Conservation (phyloP, 306 rosid genomes). For the Gastrolobium villosum region DNA sequence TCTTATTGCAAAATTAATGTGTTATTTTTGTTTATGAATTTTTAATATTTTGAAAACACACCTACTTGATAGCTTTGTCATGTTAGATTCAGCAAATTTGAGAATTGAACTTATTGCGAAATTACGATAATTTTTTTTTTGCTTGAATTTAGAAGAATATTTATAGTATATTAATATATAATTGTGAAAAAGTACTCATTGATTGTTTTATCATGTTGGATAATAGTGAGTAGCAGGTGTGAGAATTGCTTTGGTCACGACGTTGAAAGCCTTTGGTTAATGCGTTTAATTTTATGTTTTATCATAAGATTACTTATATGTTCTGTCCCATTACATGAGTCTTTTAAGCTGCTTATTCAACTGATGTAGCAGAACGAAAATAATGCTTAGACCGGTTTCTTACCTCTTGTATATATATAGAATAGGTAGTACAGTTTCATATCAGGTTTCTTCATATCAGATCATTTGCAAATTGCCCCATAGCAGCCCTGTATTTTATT, state of each 20-base stretch:
- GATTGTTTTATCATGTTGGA: constrained; percentile 31
- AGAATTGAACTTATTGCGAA: background rate
- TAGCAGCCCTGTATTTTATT: constrained; percentile 14
- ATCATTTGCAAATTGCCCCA: constrained; percentile 11
- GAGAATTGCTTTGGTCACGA: constrained; percentile 13
- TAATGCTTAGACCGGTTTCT: constrained; percentile 6
- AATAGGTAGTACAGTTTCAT: background rate
- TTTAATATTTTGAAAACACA: constrained; percentile 25
- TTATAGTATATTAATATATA: constrained; percentile 4
- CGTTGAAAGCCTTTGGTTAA: constrained; percentile 34
- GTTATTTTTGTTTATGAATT: no score
- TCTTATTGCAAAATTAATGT: background rate
- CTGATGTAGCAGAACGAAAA: constrained; percentile 5
- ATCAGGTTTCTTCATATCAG: background rate
- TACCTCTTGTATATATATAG: background rate
- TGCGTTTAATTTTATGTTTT: constrained; percentile 10
- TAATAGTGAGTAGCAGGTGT: constrained; percentile 27
- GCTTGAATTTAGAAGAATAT: constrained; percentile 23
- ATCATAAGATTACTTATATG: background rate
- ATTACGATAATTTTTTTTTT: background rate
- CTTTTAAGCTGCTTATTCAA: constrained; percentile 11
- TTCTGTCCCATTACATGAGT: background rate
- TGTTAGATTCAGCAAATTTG: background rate
- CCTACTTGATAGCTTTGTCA: constrained; percentile 36
- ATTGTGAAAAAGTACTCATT: background rate